Evolutionary conservation across 129 eudicot species (phyloP), one percentile per base, ranked within the genome.

Genomic region (Gnaphalium uliginosum): DNA sequence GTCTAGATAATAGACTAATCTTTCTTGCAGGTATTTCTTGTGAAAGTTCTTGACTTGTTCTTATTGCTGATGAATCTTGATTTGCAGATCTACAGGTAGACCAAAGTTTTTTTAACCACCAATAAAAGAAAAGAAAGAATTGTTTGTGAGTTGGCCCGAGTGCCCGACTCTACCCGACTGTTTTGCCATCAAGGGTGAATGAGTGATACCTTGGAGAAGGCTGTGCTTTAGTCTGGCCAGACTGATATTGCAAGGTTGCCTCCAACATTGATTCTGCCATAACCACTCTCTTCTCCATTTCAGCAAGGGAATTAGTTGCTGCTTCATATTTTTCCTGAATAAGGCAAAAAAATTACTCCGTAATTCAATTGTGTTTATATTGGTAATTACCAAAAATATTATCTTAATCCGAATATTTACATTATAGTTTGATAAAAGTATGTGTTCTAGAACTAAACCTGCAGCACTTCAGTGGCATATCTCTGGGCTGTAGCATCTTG

Each of bases 251-350:
- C 86, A 94, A 81, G 61, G 99, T 94, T 70, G 99, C 99, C 75
- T 93, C 97, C 82, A 93, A 75, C 98, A 90, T 93, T 33, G 98
- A 83, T 71, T 93, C 98, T 60, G 99, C 97, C 99, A 94, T 94
- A 66, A 91, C 91, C 27, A 78, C 91, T 79, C 99, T 85, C 82
- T 89, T 89, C 82, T 94, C 97, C 97, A 87, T 91, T 81, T 87
- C 99, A 58, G 93, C 89, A 57, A 94, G 73, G 32, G 99, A 85
- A 74, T 88, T 81, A 72, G 65, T 68, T n/a, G 89, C 92, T 64
- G 86, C 74, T 81, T 94, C 97, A 78, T 83, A 89, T 81, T 94
- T 94, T 61, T 85, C 94, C 97, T 90, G 79, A 77, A 76, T 22
- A 54, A 66, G 19, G 9, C 46, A 60, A 25, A 66, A 14, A 46